Conservation (phyloP, 495 filamentous ascomycete genomes). For the Podospora pseudocomata region DNA sequence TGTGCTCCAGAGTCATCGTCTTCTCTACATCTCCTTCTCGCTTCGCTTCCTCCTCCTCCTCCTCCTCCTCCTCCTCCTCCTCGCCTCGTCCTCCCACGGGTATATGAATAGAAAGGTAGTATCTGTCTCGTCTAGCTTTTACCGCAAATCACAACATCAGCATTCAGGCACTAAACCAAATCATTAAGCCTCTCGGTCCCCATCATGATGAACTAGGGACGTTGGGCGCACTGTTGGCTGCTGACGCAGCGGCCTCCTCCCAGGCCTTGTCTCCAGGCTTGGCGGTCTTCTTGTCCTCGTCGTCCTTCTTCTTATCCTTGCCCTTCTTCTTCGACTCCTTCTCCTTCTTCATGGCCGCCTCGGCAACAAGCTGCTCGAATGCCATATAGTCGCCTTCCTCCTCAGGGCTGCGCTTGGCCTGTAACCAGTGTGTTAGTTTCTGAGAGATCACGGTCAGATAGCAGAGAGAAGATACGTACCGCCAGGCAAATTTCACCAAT, state of each 20-base stretch:
- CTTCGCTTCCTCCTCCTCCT: neutral
- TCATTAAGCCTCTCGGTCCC: neutral
- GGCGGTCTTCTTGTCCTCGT: slow-evolving; percentile 64
- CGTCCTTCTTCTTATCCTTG: slow-evolving; percentile 55
- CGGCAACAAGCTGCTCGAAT: slow-evolving; percentile 96
- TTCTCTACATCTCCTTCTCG: neutral
- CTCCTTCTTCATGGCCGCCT: slow-evolving; percentile 91
- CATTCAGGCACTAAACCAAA: neutral
- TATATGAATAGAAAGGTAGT: slow-evolving; percentile 3
- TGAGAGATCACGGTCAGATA: neutral
- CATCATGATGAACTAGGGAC: slow-evolving; percentile 33
- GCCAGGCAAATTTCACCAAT: slow-evolving; percentile 83
- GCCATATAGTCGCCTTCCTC: slow-evolving; percentile 99
- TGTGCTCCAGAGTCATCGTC: neutral
- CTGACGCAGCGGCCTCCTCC: slow-evolving; percentile 29
- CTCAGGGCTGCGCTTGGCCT: slow-evolving; percentile 89
- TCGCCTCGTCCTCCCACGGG: slow-evolving; percentile 1
- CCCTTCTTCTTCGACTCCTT: slow-evolving; percentile 72
- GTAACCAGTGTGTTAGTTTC: neutral
- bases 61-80: neutral
- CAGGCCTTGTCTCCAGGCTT: slow-evolving; percentile 28
- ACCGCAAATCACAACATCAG: neutral
- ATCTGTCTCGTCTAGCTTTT: neutral
- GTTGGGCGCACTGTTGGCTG: slow-evolving; percentile 43
- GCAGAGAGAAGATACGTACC: slow-evolving; percentile 49